Base-by-base conservation (phyloP, 306 rosid genomes). In the Dryas alaskensis region DNA sequence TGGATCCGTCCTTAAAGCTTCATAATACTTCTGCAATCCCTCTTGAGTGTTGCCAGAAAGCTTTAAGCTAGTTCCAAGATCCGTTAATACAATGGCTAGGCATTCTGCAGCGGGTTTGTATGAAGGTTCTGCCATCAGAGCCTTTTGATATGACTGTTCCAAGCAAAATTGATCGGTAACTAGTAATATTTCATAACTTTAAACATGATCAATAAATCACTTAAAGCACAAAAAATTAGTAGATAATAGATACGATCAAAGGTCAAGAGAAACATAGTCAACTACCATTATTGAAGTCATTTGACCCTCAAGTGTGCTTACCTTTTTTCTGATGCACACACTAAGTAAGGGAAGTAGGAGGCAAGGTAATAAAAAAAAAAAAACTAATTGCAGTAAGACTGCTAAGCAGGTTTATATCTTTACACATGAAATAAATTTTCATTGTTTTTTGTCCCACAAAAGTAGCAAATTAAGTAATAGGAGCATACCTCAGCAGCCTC, bases 41-140 rank as follows among this genome's bases (percentile, higher is more conserved):
- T 95, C 99, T 77, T 88, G 97, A 65, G 96, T 90, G 79, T 90
- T 90, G 17, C 99, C 99, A 74, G 96, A 89, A 78, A 94, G 96
- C 92, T 95, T 95, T 81, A 88, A 86, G 87, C 96, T 90, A 82
- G 99, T 95, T 77, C 98, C 99, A 75, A 95, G 93, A 87, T 95
- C 99, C 25, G 99, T 95, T 75, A 95, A 86, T 65, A 95, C 98
- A 87, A 95, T 88, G 84, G 99, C 96, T 45, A 92, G 84, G 89
- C 93, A 92, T 85, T 95, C 99, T 5, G 97, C 91, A 49, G 99
- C 93, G 64, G 85, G 97, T 82, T 87, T 92, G 86, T 92, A 92
- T 4, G 90, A 83, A 73, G 95, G 81, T 73, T 95, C 99, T 52
- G 76, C 93, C 78, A 13, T 80, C 76, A 95, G 78, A 82, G 99